Percentiles rank a stretch among this genome's conserved stretches.
These are phyloP conservation scores for Aegilops longissima DNA, from an alignment of 176 grass and related monocot genomes.

Conservation along the genomic window DNA sequence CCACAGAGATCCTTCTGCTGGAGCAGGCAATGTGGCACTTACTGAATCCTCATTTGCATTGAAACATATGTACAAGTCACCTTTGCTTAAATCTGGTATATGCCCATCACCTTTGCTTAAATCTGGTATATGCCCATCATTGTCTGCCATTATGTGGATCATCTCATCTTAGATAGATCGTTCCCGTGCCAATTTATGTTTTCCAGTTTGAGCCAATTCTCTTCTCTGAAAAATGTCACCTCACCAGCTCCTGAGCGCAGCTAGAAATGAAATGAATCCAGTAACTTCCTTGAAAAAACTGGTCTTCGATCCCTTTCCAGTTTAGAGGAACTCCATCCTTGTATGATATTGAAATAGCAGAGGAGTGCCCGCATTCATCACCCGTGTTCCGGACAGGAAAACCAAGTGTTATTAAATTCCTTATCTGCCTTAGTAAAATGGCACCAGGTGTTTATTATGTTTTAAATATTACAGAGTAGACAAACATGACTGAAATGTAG, in stretches of 20 bases:
- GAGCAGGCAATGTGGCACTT: constrained; percentile 53
- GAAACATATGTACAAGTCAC: constrained; percentile 59
- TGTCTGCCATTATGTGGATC: too few relatives aligned
- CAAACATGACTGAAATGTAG: too few relatives aligned
- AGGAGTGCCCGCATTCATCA: constrained; percentile 78
- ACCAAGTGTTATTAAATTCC: constrained; percentile 77
- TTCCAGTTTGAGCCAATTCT: too few relatives aligned
- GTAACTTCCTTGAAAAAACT: constrained; percentile 66
- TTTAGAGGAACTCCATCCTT: constrained; percentile 61
- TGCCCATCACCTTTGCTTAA: not conserved
- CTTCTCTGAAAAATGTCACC: too few relatives aligned
- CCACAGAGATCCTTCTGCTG: constrained; percentile 62
- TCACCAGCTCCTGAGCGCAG: constrained; percentile 49
- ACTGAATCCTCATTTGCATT: constrained; percentile 19
- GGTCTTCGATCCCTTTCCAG: constrained; percentile 64
- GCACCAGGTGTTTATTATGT: too few relatives aligned
- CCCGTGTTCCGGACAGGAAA: constrained; percentile 81
- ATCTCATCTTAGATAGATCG: too few relatives aligned
- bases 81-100: constrained; percentile 24
- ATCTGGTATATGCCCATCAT: too few relatives aligned
- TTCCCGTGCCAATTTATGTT: too few relatives aligned
- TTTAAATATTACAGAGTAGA: too few relatives aligned
- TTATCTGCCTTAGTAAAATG: constrained; percentile 60
- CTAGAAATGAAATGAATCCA: constrained; percentile 75
- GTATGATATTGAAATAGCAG: constrained; percentile 60